Conservation (phyloP, 768 basidiomycete species). For the Trametes cinnabarina region DNA sequence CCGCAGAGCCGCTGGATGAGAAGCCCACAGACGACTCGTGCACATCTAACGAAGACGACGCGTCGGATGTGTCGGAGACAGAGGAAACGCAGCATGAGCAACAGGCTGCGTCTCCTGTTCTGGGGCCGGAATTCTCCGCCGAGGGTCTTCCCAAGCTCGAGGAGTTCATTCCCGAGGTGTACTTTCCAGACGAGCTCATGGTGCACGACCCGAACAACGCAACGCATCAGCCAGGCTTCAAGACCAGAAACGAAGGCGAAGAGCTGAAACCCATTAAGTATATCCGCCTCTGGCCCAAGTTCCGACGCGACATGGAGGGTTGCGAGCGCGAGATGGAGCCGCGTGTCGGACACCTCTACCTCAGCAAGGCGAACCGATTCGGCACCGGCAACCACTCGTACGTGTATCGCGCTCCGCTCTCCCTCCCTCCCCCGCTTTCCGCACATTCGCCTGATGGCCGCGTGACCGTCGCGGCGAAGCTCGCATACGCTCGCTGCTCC, state of each 20-base stretch:
- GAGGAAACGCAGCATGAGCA: not conserved
- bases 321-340: not conserved
- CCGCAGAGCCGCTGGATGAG: not conserved
- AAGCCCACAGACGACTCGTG: not conserved
- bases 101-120: not conserved
- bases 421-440: slow-evolving; percentile 40
- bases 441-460: slow-evolving; percentile 23
- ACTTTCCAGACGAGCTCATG: slow-evolving; percentile 27
- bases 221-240: not conserved
- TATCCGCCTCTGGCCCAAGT: slow-evolving; percentile 14
- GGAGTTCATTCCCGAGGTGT: slow-evolving; percentile 26
- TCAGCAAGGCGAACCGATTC: slow-evolving; percentile 36
- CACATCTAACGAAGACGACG: not conserved
- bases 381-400: slow-evolving; percentile 54
- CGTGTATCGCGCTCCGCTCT: slow-evolving; percentile 51
- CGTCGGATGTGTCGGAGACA: not conserved
- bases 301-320: slow-evolving; percentile 1
- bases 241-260: not conserved
- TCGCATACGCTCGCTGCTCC: slow-evolving; percentile 2
- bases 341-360: slow-evolving; percentile 44
- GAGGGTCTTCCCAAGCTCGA: slow-evolving; percentile 26
- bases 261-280: slow-evolving; percentile 7
- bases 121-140: slow-evolving; percentile 3
- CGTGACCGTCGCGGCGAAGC: slow-evolving; percentile 32
- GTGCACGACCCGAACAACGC: slow-evolving; percentile 25